Evolutionary conservation across 257 asterid genomes (phyloP).

Genomic region (Solanum appendiculatum): DNA sequence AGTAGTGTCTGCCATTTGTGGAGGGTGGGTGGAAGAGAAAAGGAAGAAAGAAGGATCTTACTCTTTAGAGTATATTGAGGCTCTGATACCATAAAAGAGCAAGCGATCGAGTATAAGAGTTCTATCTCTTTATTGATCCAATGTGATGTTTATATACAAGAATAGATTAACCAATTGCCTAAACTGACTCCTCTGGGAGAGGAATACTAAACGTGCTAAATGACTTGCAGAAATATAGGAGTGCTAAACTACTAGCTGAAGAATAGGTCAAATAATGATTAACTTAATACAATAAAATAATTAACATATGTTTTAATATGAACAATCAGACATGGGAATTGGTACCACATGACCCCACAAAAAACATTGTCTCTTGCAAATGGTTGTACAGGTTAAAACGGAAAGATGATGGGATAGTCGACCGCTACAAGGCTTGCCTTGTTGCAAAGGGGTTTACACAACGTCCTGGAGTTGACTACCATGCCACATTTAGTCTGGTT

Average conservation of each 20-base stretch:
- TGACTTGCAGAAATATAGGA: not conserved
- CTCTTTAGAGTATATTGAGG: not conserved
- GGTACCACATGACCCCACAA: too few relatives aligned
- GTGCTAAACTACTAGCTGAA: not conserved
- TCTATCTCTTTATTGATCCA: not conserved
- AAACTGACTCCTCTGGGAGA: not conserved
- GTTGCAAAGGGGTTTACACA: too few relatives aligned
- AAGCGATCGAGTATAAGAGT: too few relatives aligned
- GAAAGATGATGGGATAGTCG: too few relatives aligned
- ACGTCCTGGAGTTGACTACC: too few relatives aligned
- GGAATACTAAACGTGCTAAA: not conserved
- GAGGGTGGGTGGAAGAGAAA: not conserved
- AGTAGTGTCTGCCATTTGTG: too few relatives aligned
- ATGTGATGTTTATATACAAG: not conserved
- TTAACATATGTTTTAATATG: too few relatives aligned
- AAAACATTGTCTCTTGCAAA: too few relatives aligned
- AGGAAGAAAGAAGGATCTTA: not conserved
- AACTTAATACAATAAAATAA: not conserved
- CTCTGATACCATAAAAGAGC: not conserved
- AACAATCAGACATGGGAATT: too few relatives aligned
- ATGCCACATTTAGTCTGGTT: too few relatives aligned
- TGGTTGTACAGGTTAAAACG: too few relatives aligned
- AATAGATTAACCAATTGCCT: not conserved
- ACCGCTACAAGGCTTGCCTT: too few relatives aligned
- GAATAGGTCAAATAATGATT: not conserved